Evolutionary conservation across 441 rosid genomes (phyloP), one percentile per base, ranked within the genome.

Genomic region (Macaranga tanarius): DNA sequence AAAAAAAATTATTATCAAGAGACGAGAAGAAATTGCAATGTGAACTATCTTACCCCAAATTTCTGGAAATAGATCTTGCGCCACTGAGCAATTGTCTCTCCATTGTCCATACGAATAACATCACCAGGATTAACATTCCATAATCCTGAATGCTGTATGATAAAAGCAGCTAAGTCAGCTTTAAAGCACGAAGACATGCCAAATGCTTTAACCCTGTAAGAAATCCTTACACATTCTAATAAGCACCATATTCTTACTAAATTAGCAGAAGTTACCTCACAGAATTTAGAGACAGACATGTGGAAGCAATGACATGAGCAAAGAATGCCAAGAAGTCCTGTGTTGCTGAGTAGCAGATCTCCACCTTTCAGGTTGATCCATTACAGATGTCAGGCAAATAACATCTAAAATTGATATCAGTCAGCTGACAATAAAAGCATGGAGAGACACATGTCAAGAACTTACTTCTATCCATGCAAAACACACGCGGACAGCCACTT

Each of bases 231-330:
- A 34, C 26, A 38, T 52, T 6, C 19, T 13, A 4, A 61, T n/a
- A 64, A 78, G 58, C 57, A 44, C 11, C 40, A 69, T 65, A 64
- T 8, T 47, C n/a, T 52, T 45, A 62, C 48, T 7, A 20, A 1
- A 56, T n/a, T 67, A 59, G 70, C 7, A 75, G 56, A 77, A 79
- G 22, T 66, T 84, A 87, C 91, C 89, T 87, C 83, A 58, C 85
- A 84, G 78, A 87, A 87, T 61, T 75, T 81, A 19, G 89, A 79
- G 57, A 84, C 84, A 52, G 91, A 87, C 78, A 82, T 82, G 73
- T 84, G 86, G 71, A 72, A 84, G 59, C 65, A 76, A 63, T 87
- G 91, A 77, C 89, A 87, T 2, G 86, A 76, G 73, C 89, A 87
- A n/a, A 85, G 75, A 70, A 85, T 73, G 48, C 83, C 85, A 51